These are phyloP conservation scores for Yarrowia deformans DNA, from an alignment of 805 yeast species.

Conservation along the genomic window DNA sequence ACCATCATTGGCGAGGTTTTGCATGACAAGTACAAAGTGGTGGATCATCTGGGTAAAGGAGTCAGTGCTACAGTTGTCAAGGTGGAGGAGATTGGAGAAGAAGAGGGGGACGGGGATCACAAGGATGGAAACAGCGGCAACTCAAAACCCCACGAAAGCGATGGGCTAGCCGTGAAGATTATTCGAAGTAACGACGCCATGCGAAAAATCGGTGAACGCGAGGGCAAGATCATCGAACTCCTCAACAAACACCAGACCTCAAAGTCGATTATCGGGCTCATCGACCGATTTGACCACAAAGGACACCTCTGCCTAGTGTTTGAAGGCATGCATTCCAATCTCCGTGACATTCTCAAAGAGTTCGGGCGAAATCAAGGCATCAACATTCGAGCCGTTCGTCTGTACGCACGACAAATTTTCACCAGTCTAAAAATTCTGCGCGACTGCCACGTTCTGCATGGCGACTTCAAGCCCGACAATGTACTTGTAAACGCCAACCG, in stretches of 20 bases:
- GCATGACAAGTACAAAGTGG: constrained; percentile 47
- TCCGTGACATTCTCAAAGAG: constrained; percentile 75
- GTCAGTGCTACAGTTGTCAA: constrained; percentile 50
- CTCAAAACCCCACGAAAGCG: background rate
- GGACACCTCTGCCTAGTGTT: constrained; percentile 87
- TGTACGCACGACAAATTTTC: constrained; percentile 73
- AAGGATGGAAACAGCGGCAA: background rate
- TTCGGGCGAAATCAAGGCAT: constrained; percentile 87
- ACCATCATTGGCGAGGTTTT: constrained; percentile 50
- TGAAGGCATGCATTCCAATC: constrained; percentile 77
- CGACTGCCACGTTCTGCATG: constrained; percentile 77
- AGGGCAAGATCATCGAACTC: constrained; percentile 63
- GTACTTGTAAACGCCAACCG: constrained; percentile 68
- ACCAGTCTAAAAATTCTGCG: constrained; percentile 74
- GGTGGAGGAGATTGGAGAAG: constrained; percentile 40
- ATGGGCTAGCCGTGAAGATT: constrained; percentile 59
- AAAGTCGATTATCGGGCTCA: constrained; percentile 67
- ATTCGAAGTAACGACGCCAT: constrained; percentile 76
- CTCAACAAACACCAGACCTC: constrained; percentile 67
- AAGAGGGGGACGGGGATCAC: background rate
- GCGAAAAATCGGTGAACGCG: constrained; percentile 73
- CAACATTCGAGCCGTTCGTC: constrained; percentile 69
- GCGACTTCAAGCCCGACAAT: constrained; percentile 92
- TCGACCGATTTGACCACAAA: constrained; percentile 79
- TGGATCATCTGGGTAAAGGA: constrained; percentile 49